Conservation (phyloP, 805 yeast genomes). For the Metschnikowia lunata region DNA sequence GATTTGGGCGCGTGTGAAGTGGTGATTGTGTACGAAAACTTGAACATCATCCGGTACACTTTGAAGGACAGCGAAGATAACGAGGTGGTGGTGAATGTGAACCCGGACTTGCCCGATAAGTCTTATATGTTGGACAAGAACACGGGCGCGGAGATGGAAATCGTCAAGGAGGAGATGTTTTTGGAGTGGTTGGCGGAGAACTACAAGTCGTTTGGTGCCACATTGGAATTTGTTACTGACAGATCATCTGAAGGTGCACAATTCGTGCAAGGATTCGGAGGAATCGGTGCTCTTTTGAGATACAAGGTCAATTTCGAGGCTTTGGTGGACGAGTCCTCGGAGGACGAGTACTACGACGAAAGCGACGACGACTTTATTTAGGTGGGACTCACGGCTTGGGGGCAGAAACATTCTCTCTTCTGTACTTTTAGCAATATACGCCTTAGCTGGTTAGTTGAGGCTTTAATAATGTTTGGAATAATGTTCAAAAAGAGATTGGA, state of each 20-base stretch:
- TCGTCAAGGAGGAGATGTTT: slow-evolving; percentile 75
- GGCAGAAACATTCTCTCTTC: slow-evolving; percentile 5
- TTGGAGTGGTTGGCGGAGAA: slow-evolving; percentile 98
- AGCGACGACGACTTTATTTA: slow-evolving; percentile 42
- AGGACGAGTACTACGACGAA: slow-evolving; percentile 75
- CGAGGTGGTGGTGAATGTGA: slow-evolving; percentile 66
- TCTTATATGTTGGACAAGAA: slow-evolving; percentile 72
- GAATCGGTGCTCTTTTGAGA: slow-evolving; percentile 94
- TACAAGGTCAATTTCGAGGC: slow-evolving; percentile 97
- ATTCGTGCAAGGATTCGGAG: slow-evolving; percentile 97
- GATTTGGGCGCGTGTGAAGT: slow-evolving; percentile 95
- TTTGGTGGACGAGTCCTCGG: slow-evolving; percentile 78
- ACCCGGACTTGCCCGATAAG: slow-evolving; percentile 71
- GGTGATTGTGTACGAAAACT: slow-evolving; percentile 87
- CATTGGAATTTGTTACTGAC: slow-evolving; percentile 93
- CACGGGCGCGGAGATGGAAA: slow-evolving; percentile 90
- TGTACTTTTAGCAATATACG: slow-evolving; percentile 4
- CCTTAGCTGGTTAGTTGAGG: not conserved
- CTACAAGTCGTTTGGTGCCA: slow-evolving; percentile 91
- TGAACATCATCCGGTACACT: slow-evolving; percentile 78
- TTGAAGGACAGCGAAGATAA: slow-evolving; percentile 79
- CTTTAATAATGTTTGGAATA: too few relatives aligned
- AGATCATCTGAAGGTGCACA: slow-evolving; percentile 98
- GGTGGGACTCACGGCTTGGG: too few relatives aligned
- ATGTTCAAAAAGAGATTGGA: too few relatives aligned